Conservation (phyloP, 768 basidiomycete genomes). For the Tricholoma hemisulphureum region DNA sequence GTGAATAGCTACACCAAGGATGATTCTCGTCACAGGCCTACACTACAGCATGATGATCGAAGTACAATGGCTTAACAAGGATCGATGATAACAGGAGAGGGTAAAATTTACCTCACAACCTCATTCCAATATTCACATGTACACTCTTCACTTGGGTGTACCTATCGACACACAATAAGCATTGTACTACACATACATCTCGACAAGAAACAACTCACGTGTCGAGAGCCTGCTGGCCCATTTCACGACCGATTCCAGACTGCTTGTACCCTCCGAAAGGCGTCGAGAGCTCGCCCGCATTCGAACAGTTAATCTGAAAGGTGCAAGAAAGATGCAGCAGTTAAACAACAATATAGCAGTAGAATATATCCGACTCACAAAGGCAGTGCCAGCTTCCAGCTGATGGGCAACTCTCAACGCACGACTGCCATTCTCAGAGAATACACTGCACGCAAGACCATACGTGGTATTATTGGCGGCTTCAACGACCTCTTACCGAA, state of each 20-base stretch:
- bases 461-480: constrained; percentile 16
- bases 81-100: too few species aligned
- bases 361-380: neutral
- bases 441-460: constrained; percentile 14
- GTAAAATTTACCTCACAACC: too few species aligned
- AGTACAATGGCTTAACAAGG: too few species aligned
- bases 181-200: neutral
- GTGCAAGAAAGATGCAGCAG: neutral
- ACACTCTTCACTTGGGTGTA: constrained; percentile 17
- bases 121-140: too few species aligned
- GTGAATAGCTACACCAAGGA: too few species aligned
- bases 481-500: constrained; percentile 20
- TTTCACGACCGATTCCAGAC: constrained; percentile 22
- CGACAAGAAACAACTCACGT: constrained; percentile 9
- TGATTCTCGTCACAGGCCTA: too few species aligned
- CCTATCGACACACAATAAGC: neutral
- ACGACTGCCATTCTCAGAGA: constrained; percentile 13
- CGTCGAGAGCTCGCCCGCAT: neutral
- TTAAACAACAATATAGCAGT: neutral
- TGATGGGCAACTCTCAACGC: constrained; percentile 16
- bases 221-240: constrained; percentile 20
- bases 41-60: too few species aligned
- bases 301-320: constrained; percentile 15
- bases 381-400: constrained; percentile 16
- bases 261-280: constrained; percentile 27